Conservation (phyloP, 2,329 filamentous ascomycete species). For the Pyrenophora graminea region DNA sequence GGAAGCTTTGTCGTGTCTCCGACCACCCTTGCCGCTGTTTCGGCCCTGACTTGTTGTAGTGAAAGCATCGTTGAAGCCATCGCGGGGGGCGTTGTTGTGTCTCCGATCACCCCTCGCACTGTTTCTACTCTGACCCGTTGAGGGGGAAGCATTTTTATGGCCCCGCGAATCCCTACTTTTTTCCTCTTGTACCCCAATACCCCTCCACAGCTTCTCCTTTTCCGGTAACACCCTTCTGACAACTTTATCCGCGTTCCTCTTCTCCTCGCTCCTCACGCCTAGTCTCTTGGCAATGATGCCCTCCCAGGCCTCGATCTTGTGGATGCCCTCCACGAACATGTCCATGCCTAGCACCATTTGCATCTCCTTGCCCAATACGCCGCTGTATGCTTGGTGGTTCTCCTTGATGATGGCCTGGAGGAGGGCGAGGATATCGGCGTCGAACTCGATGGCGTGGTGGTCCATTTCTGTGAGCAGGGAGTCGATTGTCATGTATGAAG, state of each 20-base stretch:
- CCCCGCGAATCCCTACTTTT: too few relatives aligned
- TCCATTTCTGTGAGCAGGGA: constrained; percentile 69
- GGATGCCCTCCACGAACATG: constrained; percentile 34
- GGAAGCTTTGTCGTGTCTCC: too few relatives aligned
- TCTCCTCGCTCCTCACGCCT: constrained; percentile 20
- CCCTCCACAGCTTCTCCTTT: not conserved
- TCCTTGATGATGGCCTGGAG: constrained; percentile 44
- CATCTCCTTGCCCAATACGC: constrained; percentile 32
- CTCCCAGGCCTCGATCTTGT: constrained; percentile 40
- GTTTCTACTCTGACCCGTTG: too few relatives aligned
- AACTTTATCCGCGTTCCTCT: not conserved
- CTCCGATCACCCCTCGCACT: too few relatives aligned
- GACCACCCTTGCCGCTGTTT: too few relatives aligned
- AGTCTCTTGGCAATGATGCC: constrained; percentile 33
- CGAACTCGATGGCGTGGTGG: constrained; percentile 62
- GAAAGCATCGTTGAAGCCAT: too few relatives aligned
- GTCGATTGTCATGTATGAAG: constrained; percentile 61
- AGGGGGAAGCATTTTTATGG: too few relatives aligned
- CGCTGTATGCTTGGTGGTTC: constrained; percentile 25
- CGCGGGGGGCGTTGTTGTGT: too few relatives aligned
- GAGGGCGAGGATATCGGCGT: constrained; percentile 52
- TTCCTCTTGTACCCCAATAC: not conserved
- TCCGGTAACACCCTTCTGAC: not conserved
- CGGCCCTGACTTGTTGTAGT: too few relatives aligned
- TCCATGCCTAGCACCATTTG: constrained; percentile 44